Conservation (phyloP, 163 green algal genomes). For the Smithsoniella earleae region DNA sequence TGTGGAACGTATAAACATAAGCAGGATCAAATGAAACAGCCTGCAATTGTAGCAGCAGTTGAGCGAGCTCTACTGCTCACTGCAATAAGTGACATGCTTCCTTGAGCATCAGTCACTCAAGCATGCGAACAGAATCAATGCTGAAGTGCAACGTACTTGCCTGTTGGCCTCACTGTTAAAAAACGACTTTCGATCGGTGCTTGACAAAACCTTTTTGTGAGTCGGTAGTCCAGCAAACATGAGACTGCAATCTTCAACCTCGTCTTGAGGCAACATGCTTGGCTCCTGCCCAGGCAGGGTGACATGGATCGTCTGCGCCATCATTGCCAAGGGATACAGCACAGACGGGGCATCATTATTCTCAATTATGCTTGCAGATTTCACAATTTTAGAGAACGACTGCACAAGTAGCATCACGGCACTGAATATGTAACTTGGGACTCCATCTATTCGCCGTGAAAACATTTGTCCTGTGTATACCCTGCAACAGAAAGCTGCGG, state of each 20-base stretch:
- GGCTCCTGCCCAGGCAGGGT: constrained; percentile 11
- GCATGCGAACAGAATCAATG: no score
- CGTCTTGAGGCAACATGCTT: no score
- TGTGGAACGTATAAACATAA: constrained; percentile 27
- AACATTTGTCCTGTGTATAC: constrained; percentile 21
- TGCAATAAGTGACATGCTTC: no score
- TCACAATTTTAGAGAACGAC: neutral
- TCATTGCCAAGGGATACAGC: neutral
- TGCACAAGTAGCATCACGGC: neutral
- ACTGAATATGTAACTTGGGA: constrained; percentile 1
- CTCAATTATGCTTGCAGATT: neutral
- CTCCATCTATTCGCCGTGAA: neutral
- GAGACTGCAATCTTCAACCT: no score
- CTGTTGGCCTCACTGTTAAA: no score
- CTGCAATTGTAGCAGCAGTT: constrained; percentile 16
- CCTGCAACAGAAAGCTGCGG: no score
- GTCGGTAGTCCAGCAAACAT: no score
- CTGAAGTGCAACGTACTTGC: no score
- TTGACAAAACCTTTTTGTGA: no score
- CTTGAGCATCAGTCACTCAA: no score
- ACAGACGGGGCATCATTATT: neutral
- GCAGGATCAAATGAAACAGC: neutral
- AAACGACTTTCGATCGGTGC: no score
- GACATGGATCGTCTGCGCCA: neutral
- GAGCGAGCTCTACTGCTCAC: no score